A percentile compares a stretch with the other conserved stretches of the same genome.
Evolutionary conservation across 805 yeast genomes (phyloP).

Genomic region (Clavispora vitiphila): DNA sequence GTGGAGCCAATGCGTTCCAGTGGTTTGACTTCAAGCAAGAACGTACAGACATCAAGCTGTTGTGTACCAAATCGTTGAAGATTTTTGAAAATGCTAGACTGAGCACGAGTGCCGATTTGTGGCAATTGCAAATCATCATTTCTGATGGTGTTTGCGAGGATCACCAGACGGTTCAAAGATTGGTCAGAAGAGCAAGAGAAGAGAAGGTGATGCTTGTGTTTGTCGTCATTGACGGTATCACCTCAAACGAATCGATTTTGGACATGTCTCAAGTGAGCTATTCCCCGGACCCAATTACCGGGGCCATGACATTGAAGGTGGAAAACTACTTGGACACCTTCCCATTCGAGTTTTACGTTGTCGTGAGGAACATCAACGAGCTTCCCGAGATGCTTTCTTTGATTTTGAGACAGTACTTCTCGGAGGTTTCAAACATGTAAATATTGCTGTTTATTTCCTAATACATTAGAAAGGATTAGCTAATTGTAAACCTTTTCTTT

Average conservation of each 20-base stretch:
- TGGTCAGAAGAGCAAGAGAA: constrained; percentile 89
- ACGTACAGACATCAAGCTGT: constrained; percentile 73
- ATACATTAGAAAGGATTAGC: not conserved
- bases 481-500: not conserved
- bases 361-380: constrained; percentile 83
- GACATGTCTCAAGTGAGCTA: constrained; percentile 94
- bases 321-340: constrained; percentile 84
- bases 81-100: constrained; percentile 61
- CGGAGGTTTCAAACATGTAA: constrained; percentile 44
- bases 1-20: constrained; percentile 80
- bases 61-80: constrained; percentile 66
- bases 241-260: constrained; percentile 77
- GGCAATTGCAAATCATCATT: constrained; percentile 90
- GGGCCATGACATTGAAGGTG: constrained; percentile 69
- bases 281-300: constrained; percentile 56
- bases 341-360: constrained; percentile 96
- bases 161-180: constrained; percentile 73
- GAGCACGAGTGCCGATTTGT: constrained; percentile 53
- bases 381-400: constrained; percentile 87
- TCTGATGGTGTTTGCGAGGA: constrained; percentile 98
- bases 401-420: constrained; percentile 87
- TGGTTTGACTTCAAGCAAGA: constrained; percentile 89
- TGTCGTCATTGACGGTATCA: constrained; percentile 87
- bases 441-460: not conserved
- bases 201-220: constrained; percentile 91